phyloP scores from a whole-genome alignment of 202 grass and related monocot species.

The Zoysia matrella region DNA sequence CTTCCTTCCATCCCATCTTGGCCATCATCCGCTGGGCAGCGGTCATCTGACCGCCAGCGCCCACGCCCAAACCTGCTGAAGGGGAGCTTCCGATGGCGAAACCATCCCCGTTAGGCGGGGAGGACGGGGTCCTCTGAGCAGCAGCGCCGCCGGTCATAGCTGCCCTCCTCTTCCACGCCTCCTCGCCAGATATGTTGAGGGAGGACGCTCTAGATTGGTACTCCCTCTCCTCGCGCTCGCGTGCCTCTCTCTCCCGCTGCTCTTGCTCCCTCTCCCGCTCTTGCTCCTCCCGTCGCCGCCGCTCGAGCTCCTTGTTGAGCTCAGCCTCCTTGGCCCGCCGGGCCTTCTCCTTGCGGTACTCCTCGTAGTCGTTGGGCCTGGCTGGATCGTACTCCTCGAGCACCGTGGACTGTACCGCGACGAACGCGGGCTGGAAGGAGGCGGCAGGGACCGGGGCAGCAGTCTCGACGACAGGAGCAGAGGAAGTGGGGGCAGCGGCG shows the following conservation, averaged over 20 bases:
- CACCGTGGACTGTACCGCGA: conserved; percentile 75
- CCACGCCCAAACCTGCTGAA: conserved; percentile 64
- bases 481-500: neutral
- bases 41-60: conserved; percentile 74
- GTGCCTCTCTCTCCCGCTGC: conserved; percentile 62
- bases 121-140: conserved; percentile 47
- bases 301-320: conserved; percentile 79
- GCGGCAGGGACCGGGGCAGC: conserved; percentile 19
- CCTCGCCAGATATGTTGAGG: conserved; percentile 51
- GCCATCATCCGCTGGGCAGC: conserved; percentile 99
- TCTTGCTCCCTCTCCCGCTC: conserved; percentile 79
- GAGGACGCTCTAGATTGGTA: conserved; percentile 56
- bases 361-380: conserved; percentile 95
- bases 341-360: conserved; percentile 77
- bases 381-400: conserved; percentile 97
- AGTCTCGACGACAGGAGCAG: conserved; percentile 16
- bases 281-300: conserved; percentile 69
- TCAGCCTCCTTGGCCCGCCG: conserved; percentile 74
- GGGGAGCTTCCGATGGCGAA: conserved; percentile 65
- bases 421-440: conserved; percentile 70
- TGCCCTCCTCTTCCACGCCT: conserved; percentile 46
- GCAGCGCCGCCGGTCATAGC: conserved; percentile 63
- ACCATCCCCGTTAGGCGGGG: conserved; percentile 48
- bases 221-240: conserved; percentile 61
- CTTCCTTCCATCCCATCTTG: conserved; percentile 97